A percentile compares a stretch with the other conserved stretches of the same genome.
phyloP scores from a whole-genome alignment of 345 rosid species.

The Euclidium syriacum region DNA sequence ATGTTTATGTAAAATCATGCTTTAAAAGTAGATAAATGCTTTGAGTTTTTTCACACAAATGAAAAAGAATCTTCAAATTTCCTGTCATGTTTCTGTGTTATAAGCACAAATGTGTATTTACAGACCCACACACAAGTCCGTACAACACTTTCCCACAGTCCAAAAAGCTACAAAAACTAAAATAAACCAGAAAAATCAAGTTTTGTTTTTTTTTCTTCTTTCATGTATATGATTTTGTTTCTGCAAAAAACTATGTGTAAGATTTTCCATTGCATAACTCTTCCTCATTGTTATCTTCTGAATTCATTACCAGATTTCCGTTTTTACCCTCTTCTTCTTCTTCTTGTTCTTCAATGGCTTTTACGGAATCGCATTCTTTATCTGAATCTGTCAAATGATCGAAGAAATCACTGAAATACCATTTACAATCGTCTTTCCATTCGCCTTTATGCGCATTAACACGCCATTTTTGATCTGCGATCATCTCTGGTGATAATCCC shows the following conservation, averaged over 20 bases:
- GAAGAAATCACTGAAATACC: slow-evolving; percentile 64
- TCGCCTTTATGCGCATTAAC: slow-evolving; percentile 44
- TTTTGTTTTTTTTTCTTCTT: background rate
- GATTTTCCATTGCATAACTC: slow-evolving; percentile 28
- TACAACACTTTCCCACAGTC: slow-evolving; percentile 25
- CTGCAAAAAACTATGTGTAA: background rate
- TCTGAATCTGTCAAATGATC: slow-evolving; percentile 42
- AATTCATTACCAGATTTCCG: slow-evolving; percentile 5
- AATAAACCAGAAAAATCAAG: slow-evolving; percentile 4
- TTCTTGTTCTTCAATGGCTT: background rate
- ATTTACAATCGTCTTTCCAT: slow-evolving; percentile 69
- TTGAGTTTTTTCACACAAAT: background rate
- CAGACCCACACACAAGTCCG: slow-evolving; percentile 17
- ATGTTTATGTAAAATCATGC: too few species aligned
- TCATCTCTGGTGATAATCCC: slow-evolving; percentile 88
- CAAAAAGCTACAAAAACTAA: slow-evolving; percentile 20
- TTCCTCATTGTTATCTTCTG: slow-evolving; percentile 8
- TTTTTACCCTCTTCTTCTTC: background rate
- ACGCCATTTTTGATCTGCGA: slow-evolving; percentile 83
- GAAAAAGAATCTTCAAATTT: background rate
- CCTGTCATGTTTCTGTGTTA: background rate
- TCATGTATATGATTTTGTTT: background rate
- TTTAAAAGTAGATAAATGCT: background rate
- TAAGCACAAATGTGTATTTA: slow-evolving; percentile 7
- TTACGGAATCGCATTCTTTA: slow-evolving; percentile 28